phyloP scores from a whole-genome alignment of 106 monocot genomes.

The Dioscorea alata region DNA sequence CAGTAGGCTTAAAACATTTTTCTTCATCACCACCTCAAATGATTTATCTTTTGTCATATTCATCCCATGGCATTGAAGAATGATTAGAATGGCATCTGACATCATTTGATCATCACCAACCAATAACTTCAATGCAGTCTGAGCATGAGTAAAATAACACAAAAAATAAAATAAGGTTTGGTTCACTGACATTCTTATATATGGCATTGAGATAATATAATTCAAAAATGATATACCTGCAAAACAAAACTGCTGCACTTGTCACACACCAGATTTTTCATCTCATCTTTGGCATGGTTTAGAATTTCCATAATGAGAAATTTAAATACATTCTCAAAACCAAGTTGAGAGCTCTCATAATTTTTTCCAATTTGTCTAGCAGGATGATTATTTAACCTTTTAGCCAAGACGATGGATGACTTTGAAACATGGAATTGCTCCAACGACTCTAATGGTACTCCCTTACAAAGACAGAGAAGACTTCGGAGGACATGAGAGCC shows the following conservation, averaged over 20 bases:
- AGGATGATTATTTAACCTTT: slow-evolving; percentile 42
- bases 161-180: background rate
- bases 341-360: slow-evolving; percentile 21
- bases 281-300: slow-evolving; percentile 46
- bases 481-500: slow-evolving; percentile 91
- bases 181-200: background rate
- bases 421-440: slow-evolving; percentile 73
- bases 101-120: slow-evolving; percentile 57
- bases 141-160: background rate
- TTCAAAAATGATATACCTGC: slow-evolving; percentile 39
- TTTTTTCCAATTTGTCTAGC: slow-evolving; percentile 11
- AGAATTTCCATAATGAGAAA: slow-evolving; percentile 57
- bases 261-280: slow-evolving; percentile 42
- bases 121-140: slow-evolving; percentile 76
- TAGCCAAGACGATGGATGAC: slow-evolving; percentile 45
- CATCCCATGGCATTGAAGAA: slow-evolving; percentile 52
- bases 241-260: slow-evolving; percentile 86
- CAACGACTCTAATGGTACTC: slow-evolving; percentile 51
- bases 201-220: background rate
- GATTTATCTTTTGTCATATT: slow-evolving; percentile 16
- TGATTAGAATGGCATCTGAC: slow-evolving; percentile 36
- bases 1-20: slow-evolving; percentile 45
- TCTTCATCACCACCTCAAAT: slow-evolving; percentile 22
- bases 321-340: slow-evolving; percentile 53
- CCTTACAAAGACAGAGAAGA: slow-evolving; percentile 90